A percentile compares a stretch with the other conserved stretches of the same genome.
Evolutionary conservation across 768 basidiomycete species (phyloP).

Genomic region (Candolleomyces aberdarensis): DNA sequence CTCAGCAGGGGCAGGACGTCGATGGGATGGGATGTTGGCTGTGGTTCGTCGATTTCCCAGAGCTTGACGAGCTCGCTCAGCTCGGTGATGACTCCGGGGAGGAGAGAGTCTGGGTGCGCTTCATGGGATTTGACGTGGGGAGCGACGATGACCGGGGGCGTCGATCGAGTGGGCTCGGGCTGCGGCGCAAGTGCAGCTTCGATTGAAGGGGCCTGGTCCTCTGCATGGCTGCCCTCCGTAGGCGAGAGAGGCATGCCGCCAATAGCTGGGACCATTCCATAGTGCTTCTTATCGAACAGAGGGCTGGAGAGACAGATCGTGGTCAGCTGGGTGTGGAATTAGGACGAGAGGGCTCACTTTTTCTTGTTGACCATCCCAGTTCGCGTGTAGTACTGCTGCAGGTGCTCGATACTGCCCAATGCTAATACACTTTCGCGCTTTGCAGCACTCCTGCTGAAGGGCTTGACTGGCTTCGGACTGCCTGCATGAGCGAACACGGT

Average conservation of each 20-base stretch:
- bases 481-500: conserved; percentile 78
- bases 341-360: conserved; percentile 47
- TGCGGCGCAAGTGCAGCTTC: conserved; percentile 31
- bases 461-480: conserved; percentile 71
- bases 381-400: conserved; percentile 94
- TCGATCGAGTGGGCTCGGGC: conserved; percentile 65
- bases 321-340: not conserved
- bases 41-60: conserved; percentile 49
- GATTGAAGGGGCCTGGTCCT: not conserved
- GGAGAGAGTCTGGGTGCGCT: conserved; percentile 72
- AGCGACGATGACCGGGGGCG: conserved; percentile 40
- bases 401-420: conserved; percentile 92
- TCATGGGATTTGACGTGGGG: conserved; percentile 64
- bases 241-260: conserved; percentile 51
- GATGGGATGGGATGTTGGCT: not conserved
- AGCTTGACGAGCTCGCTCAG: conserved; percentile 57
- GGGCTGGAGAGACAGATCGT: conserved; percentile 21
- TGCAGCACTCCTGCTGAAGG: conserved; percentile 87
- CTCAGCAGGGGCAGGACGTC: conserved; percentile 74
- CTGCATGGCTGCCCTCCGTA: conserved; percentile 26
- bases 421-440: conserved; percentile 94
- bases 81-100: conserved; percentile 77
- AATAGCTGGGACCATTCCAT: conserved; percentile 73
- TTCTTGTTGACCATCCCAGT: conserved; percentile 71
- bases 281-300: conserved; percentile 44